Evolutionary conservation across 768 basidiomycete genomes (phyloP).

Genomic region (Nevesoporus exiguus): DNA sequence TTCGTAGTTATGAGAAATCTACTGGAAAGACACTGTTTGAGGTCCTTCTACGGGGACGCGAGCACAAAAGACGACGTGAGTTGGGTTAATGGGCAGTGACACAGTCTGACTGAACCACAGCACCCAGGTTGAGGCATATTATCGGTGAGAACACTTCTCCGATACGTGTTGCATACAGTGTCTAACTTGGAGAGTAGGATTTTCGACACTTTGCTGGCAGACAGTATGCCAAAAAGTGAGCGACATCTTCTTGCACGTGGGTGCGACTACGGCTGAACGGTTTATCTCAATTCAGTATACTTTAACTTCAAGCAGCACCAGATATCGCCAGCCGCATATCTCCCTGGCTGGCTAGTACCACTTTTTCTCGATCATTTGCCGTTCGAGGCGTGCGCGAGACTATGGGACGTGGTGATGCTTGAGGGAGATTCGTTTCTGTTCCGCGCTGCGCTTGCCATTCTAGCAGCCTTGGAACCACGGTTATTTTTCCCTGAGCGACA

Average conservation of each 20-base stretch:
- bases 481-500: constrained; percentile 84
- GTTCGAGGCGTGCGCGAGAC: constrained; percentile 82
- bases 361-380: constrained; percentile 85
- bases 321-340: constrained; percentile 80
- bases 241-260: neutral
- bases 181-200: constrained; percentile 49
- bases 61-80: constrained; percentile 75
- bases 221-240: constrained; percentile 91
- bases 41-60: constrained; percentile 78
- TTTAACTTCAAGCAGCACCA: constrained; percentile 95
- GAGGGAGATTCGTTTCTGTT: constrained; percentile 92
- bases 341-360: constrained; percentile 77
- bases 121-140: constrained; percentile 82
- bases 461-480: constrained; percentile 79
- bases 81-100: constrained; percentile 19
- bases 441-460: constrained; percentile 76
- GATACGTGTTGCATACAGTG: neutral
- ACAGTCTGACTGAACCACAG: constrained; percentile 27
- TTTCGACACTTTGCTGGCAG: constrained; percentile 88
- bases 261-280: neutral
- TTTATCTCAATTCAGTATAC: constrained; percentile 54
- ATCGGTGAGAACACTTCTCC: constrained; percentile 54
- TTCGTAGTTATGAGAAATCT: constrained; percentile 86
- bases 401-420: constrained; percentile 85
- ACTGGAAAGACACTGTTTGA: constrained; percentile 78